These are phyloP conservation scores for Sporothrix schenckii DNA, from an alignment of 2,329 filamentous ascomycete genomes.

Conservation along the genomic window DNA sequence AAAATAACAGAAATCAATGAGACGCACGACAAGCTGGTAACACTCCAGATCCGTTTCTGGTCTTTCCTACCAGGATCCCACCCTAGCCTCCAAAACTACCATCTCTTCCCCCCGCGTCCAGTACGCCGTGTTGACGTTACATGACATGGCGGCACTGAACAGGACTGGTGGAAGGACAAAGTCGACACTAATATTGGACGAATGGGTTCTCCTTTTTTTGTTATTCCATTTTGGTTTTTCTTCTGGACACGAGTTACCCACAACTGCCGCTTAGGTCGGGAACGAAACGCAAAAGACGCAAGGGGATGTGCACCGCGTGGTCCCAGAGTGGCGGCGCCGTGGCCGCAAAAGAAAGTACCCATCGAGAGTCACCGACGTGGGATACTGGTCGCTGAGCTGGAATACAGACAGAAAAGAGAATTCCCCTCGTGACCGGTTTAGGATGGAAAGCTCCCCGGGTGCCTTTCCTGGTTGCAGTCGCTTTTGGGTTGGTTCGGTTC, in stretches of 20 bases:
- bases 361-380: not conserved
- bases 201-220: not conserved
- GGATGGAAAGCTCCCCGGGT: not conserved
- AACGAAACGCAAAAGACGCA: constrained; percentile 4
- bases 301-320: not conserved
- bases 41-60: not conserved
- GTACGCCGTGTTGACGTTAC: constrained; percentile 14
- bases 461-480: not conserved
- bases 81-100: not conserved
- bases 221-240: not conserved
- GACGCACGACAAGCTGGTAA: too few species aligned
- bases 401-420: not conserved
- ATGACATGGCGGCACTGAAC: constrained; percentile 14
- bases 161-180: not conserved
- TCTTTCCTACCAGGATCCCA: not conserved
- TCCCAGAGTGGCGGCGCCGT: constrained; percentile 15
- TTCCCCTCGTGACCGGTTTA: not conserved
- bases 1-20: too few species aligned
- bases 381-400: not conserved
- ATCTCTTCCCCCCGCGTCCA: not conserved
- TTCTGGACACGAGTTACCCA: too few species aligned
- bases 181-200: not conserved
- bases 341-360: not conserved
- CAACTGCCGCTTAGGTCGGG: constrained; percentile 10
- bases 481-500: not conserved